Base-by-base conservation (phyloP, 2,329 filamentous ascomycete genomes). In the Xylariaceae sp. region DNA sequence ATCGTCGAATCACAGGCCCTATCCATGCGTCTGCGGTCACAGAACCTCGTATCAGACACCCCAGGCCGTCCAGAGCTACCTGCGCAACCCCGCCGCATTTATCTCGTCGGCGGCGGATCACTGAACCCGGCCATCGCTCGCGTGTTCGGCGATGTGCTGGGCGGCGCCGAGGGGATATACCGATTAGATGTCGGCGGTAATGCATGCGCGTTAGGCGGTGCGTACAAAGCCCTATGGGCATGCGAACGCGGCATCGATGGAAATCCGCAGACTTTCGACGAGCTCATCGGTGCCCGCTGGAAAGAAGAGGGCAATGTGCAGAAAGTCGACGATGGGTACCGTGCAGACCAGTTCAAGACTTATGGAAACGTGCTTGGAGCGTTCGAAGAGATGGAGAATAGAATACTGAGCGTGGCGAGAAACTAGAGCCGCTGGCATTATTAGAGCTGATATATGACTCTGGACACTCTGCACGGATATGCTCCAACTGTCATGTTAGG, bases 1-100 rank as follows among this genome's bases (percentile, higher is more conserved):
- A 97, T 97, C 63, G 81, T 97, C 54, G 94, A 99, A 75, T 94
- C 89, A n/a, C 94, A 99, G 70, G 86, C 95, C 45, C 83, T 99
- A 9, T 95, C 89, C 6, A 87, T 97, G 69, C 88, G 93, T 2
- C 83, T 97, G 22, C 89, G 94, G 40, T 91, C 89, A 14, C 84
- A 86, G 51, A 84, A 81, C 31, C 84, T 97, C 7, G 90, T 96
- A 3, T 73, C 79, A 60, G 71, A 72, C 61, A 79, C 82, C 3
- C 73, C 64, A 41, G 60, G 63, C 2, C 47, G 50, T 1, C 60
- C 68, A 6, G 67, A 68, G 0, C 75, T 96, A 0, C 93, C 92
- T 16, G 48, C 53, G 18, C 57, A 60, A 45, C 57, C 57, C 31
- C 55, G 57, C 18, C 57, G 57, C 53, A 54, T 60, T 48, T 60